A percentile compares a stretch with the other conserved stretches of the same genome.
phyloP scores from a whole-genome alignment of 179 eudicot species.

The Beta corolliflora region DNA sequence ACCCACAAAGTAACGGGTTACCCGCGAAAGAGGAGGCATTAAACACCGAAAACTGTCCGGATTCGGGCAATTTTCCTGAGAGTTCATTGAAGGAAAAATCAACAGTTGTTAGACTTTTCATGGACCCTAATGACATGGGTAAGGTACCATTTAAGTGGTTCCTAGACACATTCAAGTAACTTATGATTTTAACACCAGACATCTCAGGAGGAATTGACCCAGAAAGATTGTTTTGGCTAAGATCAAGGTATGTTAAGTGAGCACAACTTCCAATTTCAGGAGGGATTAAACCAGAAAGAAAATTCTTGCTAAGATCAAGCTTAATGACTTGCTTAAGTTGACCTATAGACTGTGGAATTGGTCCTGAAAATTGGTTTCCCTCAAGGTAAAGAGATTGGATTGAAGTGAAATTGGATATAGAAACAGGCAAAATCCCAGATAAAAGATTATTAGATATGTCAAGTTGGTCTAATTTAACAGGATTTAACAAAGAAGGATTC shows the following conservation, averaged over 20 bases:
- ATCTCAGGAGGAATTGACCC: constrained; percentile 71
- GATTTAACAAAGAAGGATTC: constrained; percentile 28
- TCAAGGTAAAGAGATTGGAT: constrained; percentile 59
- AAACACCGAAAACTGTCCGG: constrained; percentile 71
- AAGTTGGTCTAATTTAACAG: constrained; percentile 54
- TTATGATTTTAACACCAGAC: constrained; percentile 58
- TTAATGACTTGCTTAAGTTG: constrained; percentile 55
- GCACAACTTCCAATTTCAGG: constrained; percentile 56
- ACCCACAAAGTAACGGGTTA: constrained; percentile 76
- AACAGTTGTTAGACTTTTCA: constrained; percentile 79
- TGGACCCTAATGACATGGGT: constrained; percentile 65
- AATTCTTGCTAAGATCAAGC: constrained; percentile 64
- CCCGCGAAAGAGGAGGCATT: constrained; percentile 77
- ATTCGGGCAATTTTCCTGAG: constrained; percentile 69
- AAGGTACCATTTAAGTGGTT: constrained; percentile 62
- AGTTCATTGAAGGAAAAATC: constrained; percentile 88
- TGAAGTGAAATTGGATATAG: constrained; percentile 69
- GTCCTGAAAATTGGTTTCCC: constrained; percentile 72
- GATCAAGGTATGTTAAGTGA: constrained; percentile 73
- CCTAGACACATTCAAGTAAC: constrained; percentile 72
- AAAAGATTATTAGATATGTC: constrained; percentile 72
- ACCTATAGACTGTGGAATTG: constrained; percentile 69
- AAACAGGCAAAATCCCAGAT: constrained; percentile 60
- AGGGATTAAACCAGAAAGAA: constrained; percentile 63
- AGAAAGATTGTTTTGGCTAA: constrained; percentile 79